Conservation (phyloP, 345 rosid species). For the Populus alba region DNA sequence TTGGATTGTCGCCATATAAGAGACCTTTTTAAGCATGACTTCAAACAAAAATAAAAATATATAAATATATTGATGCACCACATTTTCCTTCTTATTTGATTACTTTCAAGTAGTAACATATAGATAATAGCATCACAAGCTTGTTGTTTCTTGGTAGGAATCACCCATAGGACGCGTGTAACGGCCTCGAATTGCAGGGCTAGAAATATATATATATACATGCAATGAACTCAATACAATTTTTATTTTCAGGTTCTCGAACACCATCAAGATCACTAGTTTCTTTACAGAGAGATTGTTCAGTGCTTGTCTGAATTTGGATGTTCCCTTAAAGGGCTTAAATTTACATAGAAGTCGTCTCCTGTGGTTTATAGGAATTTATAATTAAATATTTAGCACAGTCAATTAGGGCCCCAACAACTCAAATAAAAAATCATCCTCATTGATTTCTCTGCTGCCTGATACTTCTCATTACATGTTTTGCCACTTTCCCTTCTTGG, state of each 20-base stretch:
- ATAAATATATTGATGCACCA: too few relatives aligned
- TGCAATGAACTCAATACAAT: neutral
- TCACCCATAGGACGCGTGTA: too few relatives aligned
- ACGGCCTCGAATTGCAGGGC: neutral
- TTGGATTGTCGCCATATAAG: too few relatives aligned
- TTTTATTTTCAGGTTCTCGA: neutral
- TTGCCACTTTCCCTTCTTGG: neutral
- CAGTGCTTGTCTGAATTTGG: neutral
- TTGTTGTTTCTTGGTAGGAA: too few relatives aligned
- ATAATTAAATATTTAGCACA: neutral
- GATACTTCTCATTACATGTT: neutral
- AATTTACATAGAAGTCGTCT: neutral
- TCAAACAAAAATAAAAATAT: too few relatives aligned
- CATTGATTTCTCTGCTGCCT: conserved; percentile 18
- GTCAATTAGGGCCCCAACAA: conserved; percentile 27
- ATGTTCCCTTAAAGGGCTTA: neutral
- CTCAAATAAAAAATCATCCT: conserved; percentile 28
- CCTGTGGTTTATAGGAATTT: neutral
- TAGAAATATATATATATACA: neutral
- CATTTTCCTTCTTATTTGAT: too few relatives aligned
- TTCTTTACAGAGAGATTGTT: neutral
- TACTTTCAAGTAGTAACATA: neutral
- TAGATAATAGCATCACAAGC: neutral
- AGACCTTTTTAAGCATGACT: too few relatives aligned
- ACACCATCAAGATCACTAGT: neutral